Conservation (phyloP, 495 filamentous ascomycete species). For the Aspergillus biplanus region DNA sequence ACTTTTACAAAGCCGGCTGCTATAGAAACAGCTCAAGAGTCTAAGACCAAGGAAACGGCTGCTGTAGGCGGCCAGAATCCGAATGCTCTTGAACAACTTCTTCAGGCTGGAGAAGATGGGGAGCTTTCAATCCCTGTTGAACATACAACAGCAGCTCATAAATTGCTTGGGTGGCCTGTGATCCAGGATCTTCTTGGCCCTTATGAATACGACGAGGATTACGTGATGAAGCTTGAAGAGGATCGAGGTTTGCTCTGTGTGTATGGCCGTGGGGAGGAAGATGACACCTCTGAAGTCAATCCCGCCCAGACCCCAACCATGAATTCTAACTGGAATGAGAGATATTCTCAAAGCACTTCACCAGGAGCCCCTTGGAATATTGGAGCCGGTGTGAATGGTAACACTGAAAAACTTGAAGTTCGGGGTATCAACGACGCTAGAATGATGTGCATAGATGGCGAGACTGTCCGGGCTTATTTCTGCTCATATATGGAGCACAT, state of each 20-base stretch:
- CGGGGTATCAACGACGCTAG: slow-evolving; percentile 64
- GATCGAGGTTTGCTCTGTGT: slow-evolving; percentile 73
- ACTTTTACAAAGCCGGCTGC: slow-evolving; percentile 26
- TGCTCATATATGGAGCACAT: slow-evolving; percentile 77
- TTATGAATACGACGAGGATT: slow-evolving; percentile 57
- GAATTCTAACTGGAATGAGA: slow-evolving; percentile 31
- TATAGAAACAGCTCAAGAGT: slow-evolving; percentile 10
- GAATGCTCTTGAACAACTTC: slow-evolving; percentile 5
- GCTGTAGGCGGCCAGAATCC: slow-evolving; percentile 1
- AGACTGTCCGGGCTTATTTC: slow-evolving; percentile 65
- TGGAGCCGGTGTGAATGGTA: slow-evolving; percentile 15
- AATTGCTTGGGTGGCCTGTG: slow-evolving; percentile 71
- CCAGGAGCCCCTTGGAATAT: slow-evolving; percentile 41
- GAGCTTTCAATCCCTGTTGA: slow-evolving; percentile 72
- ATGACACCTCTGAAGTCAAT: slow-evolving; percentile 50
- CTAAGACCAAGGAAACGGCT: slow-evolving; percentile 24
- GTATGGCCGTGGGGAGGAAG: slow-evolving; percentile 78
- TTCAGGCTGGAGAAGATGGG: slow-evolving; percentile 41
- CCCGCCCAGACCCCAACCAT: slow-evolving; percentile 22
- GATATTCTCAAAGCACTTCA: slow-evolving; percentile 28
- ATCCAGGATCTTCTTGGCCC: slow-evolving; percentile 59
- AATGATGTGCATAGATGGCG: slow-evolving; percentile 64
- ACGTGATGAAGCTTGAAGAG: slow-evolving; percentile 77
- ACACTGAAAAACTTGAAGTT: slow-evolving; percentile 15
- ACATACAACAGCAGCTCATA: slow-evolving; percentile 81